Percentiles rank a stretch among this genome's conserved stretches.
These are phyloP conservation scores for Fusarium sublunatum DNA, from an alignment of 2,329 filamentous ascomycete species.

Conservation along the genomic window DNA sequence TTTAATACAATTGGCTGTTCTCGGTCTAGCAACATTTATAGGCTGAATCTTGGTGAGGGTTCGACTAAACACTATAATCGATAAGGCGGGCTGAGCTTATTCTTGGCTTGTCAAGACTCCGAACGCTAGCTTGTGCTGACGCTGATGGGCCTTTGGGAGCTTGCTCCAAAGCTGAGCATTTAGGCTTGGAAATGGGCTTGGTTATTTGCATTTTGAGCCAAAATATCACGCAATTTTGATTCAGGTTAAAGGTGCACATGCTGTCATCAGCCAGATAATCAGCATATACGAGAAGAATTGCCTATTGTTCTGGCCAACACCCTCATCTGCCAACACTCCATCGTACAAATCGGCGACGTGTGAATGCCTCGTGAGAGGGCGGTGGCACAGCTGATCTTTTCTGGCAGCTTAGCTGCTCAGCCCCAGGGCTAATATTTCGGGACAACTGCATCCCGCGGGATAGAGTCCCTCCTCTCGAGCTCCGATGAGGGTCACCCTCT, in stretches of 20 bases:
- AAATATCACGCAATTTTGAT: slow-evolving; percentile 6
- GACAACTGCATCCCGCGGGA: slow-evolving; percentile 9
- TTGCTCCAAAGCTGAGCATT: slow-evolving; percentile 2
- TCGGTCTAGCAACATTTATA: neutral
- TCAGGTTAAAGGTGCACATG: neutral
- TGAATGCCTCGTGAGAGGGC: slow-evolving; percentile 1
- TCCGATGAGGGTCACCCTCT: neutral
- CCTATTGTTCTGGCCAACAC: neutral
- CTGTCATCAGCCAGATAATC: neutral
- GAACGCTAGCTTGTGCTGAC: neutral
- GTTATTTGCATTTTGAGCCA: neutral
- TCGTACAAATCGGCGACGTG: slow-evolving; percentile 1
- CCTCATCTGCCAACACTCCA: neutral
- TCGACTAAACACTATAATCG: neutral
- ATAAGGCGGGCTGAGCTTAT: slow-evolving; percentile 3
- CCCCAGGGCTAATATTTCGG: slow-evolving; percentile 19
- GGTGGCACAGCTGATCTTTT: slow-evolving; percentile 31
- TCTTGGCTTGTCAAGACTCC: neutral
- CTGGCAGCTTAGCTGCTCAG: slow-evolving; percentile 1
- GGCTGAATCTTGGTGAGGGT: neutral
- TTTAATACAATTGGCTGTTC: neutral
- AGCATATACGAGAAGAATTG: slow-evolving; percentile 22
- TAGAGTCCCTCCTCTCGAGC: slow-evolving; percentile 6
- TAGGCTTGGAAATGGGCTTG: neutral
- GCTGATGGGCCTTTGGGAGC: neutral